A percentile compares a stretch with the other conserved stretches of the same genome.
phyloP scores from a whole-genome alignment of 2,329 filamentous ascomycete species.

The Aotearoamyces nothofagi region DNA sequence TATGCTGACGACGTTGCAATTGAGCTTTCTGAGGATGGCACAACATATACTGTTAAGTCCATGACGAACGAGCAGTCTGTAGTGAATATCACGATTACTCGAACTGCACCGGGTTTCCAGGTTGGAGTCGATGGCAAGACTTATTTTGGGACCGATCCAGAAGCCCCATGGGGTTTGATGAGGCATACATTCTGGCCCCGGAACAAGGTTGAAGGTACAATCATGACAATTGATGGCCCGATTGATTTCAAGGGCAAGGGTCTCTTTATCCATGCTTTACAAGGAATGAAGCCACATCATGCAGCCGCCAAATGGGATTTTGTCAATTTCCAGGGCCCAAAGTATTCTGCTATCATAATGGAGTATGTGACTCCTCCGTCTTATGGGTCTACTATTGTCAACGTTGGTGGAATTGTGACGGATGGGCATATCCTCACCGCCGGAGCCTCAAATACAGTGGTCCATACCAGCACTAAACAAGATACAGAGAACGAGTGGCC shows the following conservation, averaged over 20 bases:
- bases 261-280: constrained; percentile 71
- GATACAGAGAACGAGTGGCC: constrained; percentile 80
- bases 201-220: constrained; percentile 65
- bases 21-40: constrained; percentile 74
- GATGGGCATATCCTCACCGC: constrained; percentile 69
- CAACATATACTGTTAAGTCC: constrained; percentile 78
- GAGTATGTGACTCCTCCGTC: constrained; percentile 89
- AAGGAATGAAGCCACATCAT: constrained; percentile 99
- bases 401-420: constrained; percentile 67
- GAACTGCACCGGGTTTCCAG: constrained; percentile 65
- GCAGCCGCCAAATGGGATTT: constrained; percentile 90
- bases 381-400: constrained; percentile 74
- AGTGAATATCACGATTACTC: constrained; percentile 74
- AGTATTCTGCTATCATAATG: constrained; percentile 83
- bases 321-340: constrained; percentile 75
- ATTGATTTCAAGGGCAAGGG: constrained; percentile 71
- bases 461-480: constrained; percentile 52
- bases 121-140: constrained; percentile 73
- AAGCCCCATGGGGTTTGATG: constrained; percentile 84
- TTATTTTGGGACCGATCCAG: constrained; percentile 72
- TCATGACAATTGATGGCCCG: constrained; percentile 68
- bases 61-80: constrained; percentile 65
- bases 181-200: constrained; percentile 90
- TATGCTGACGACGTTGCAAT: constrained; percentile 76
- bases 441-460: constrained; percentile 46